Base-by-base conservation (phyloP, 148 eudicot species). In the Silene conica region DNA sequence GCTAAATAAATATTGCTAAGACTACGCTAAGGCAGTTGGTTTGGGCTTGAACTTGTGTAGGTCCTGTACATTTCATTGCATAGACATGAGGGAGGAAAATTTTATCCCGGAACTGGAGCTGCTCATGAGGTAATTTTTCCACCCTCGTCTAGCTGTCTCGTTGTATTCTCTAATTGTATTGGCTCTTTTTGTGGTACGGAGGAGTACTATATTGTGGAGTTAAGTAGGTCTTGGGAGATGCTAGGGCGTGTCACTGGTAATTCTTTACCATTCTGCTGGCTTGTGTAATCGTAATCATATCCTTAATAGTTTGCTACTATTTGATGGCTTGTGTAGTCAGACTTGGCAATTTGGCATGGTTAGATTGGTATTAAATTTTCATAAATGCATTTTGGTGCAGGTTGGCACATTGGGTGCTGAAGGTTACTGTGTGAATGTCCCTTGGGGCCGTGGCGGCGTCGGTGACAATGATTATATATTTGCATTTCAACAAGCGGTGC, bases 101-200 rank as follows among this genome's bases (percentile, higher is more conserved):
- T 95, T 79, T 95, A 95, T 82, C 99, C 99, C 68, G 94, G 97
- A 78, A 90, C 99, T 72, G 99, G 99, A 64, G 90, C 97, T 61
- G 94, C 90, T 71, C 73, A 69, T 79, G 96, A 95, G 96, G 99
- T 95, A 85, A 70, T 23, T 52, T 61, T 34, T 61, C 41, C 26
- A 21, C 5, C 22, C 34, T 55, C 38, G 9, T 71, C 52, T 41
- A 19, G 23, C 4, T 38, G 43, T 41, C 23, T 45, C 34, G 55
- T 67, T 64, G 21, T 52, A 4, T 70, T 68, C 28, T 23, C 12
- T 18, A 6, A 25, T 23, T 69, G 28, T 69, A 5, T 22, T 48
- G 28, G 16, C 11, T 14, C 13, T 26, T 16, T 23, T 19, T 2
- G 60, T 1, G 72, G 3, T 52, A 38, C 50, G 26, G 59, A 16